Conservation (phyloP, 306 rosid species). For the Castanopsis chinensis region DNA sequence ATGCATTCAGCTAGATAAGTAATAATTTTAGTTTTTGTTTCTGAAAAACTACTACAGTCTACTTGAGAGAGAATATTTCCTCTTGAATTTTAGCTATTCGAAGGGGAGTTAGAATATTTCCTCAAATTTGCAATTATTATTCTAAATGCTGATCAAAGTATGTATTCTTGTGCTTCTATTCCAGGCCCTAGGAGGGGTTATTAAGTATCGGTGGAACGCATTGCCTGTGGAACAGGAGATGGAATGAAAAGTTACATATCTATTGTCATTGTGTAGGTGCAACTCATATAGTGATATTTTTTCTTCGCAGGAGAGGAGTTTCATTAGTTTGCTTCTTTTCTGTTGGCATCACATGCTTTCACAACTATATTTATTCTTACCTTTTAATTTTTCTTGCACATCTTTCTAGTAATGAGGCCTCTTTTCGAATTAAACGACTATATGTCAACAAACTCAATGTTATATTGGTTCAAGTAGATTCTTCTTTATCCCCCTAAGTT, state of each 20-base stretch:
- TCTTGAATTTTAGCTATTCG: too few relatives aligned
- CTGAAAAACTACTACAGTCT: background rate
- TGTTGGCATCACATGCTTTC: background rate
- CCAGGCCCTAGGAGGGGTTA: constrained; percentile 96
- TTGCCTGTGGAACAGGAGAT: constrained; percentile 94
- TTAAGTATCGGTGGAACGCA: constrained; percentile 97
- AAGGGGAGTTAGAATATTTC: background rate
- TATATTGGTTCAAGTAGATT: constrained; percentile 88
- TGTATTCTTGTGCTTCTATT: background rate
- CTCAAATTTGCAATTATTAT: background rate
- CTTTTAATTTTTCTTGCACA: constrained; percentile 21
- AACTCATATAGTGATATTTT: background rate
- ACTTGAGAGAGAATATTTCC: too few relatives aligned
- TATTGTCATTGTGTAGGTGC: constrained; percentile 91
- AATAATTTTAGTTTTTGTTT: background rate
- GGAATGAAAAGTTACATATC: constrained; percentile 99
- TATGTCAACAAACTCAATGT: constrained; percentile 97
- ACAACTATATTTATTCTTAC: constrained; percentile 11
- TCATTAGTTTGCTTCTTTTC: background rate
- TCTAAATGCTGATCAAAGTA: background rate
- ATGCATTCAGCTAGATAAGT: background rate
- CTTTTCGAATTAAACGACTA: constrained; percentile 84
- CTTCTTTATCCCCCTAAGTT: background rate
- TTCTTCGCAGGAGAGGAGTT: background rate
- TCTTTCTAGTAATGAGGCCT: constrained; percentile 88